These are phyloP conservation scores for Chaetomium tenue DNA, from an alignment of 495 filamentous ascomycete genomes.

Conservation along the genomic window DNA sequence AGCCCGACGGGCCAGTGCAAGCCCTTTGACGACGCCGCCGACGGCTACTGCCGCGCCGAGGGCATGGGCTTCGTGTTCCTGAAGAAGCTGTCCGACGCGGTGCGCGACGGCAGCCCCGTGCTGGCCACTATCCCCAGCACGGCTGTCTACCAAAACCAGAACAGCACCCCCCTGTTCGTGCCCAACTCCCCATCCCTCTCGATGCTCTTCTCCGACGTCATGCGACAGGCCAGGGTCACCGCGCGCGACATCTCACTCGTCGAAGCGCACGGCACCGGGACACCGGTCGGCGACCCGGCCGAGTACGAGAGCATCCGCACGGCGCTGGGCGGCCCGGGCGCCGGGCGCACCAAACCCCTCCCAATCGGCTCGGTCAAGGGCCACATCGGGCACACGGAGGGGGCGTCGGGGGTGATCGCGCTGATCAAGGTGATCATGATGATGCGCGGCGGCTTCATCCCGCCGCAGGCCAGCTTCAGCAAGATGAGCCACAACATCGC, in stretches of 20 bases:
- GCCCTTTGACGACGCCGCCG: conserved; percentile 56
- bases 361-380: not conserved
- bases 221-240: not conserved
- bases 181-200: not conserved
- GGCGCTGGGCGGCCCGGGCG: not conserved
- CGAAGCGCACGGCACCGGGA: conserved; percentile 2
- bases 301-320: not conserved
- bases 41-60: conserved; percentile 64
- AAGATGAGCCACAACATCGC: not conserved
- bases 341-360: not conserved
- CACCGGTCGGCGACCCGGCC: not conserved
- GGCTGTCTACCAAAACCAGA: conserved; percentile 4
- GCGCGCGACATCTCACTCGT: not conserved
- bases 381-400: not conserved
- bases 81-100: conserved; percentile 52
- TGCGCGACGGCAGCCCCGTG: conserved; percentile 20
- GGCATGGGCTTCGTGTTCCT: conserved; percentile 52
- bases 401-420: not conserved
- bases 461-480: not conserved
- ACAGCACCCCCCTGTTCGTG: conserved; percentile 7
- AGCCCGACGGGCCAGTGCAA: conserved; percentile 38
- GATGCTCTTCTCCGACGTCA: not conserved
- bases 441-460: not conserved
- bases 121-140: not conserved
- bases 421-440: conserved; percentile 5